Evolutionary conservation across 352 stramenopile species (phyloP).

Genomic region (Phytophthora macrochlamydospora): DNA sequence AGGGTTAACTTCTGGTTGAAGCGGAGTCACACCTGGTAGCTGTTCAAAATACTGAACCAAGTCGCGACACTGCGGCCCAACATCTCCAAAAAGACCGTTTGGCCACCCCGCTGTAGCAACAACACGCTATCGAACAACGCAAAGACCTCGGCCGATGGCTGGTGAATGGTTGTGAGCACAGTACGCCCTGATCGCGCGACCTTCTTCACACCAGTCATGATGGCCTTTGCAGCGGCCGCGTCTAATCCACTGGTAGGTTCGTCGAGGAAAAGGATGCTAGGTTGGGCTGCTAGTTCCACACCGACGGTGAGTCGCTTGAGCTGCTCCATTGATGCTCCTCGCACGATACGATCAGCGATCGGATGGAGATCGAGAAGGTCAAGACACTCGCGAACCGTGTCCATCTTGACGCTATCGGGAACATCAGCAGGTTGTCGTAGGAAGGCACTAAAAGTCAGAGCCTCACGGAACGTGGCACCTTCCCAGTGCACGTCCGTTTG

Average conservation of each 20-base stretch:
- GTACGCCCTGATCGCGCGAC: conserved; percentile 75
- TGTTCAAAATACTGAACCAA: conserved; percentile 61
- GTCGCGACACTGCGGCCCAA: conserved; percentile 34
- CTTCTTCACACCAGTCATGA: conserved; percentile 66
- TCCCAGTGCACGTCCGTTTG: conserved; percentile 56
- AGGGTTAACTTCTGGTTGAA: conserved; percentile 46
- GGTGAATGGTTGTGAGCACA: conserved; percentile 63
- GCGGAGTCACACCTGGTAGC: conserved; percentile 37
- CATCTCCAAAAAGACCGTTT: conserved; percentile 58
- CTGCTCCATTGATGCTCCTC: conserved; percentile 51
- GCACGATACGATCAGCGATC: conserved; percentile 52
- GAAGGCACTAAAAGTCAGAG: conserved; percentile 89
- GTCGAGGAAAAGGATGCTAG: conserved; percentile 58
- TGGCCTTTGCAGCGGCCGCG: conserved; percentile 60
- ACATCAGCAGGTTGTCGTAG: conserved; percentile 61
- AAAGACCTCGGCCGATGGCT: conserved; percentile 58
- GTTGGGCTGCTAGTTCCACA: conserved; percentile 51
- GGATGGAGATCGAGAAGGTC: conserved; percentile 75
- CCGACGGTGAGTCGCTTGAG: conserved; percentile 60
- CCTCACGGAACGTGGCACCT: conserved; percentile 87
- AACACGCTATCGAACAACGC: conserved; percentile 87
- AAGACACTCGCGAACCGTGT: conserved; percentile 78
- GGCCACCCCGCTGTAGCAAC: conserved; percentile 65
- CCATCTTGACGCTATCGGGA: conserved; percentile 36
- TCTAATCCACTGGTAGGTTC: conserved; percentile 78